Conservation (phyloP, 768 basidiomycete genomes). For the Russula lepida region DNA sequence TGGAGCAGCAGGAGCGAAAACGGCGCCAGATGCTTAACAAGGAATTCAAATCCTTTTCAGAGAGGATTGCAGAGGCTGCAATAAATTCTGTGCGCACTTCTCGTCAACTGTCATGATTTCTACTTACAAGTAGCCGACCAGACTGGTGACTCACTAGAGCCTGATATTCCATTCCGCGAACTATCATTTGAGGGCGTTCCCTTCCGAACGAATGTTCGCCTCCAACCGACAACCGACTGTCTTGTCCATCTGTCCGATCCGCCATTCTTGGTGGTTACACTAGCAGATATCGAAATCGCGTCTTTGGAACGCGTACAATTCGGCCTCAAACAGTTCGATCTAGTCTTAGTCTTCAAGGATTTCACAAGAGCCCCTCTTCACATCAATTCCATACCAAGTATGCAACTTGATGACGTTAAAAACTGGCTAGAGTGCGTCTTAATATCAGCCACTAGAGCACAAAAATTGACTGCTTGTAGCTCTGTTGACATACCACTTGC, state of each 20-base stretch:
- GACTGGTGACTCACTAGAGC: constrained; percentile 79
- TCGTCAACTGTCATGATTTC: background rate
- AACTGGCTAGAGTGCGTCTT: constrained; percentile 91
- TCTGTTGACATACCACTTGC: constrained; percentile 95
- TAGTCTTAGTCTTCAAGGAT: constrained; percentile 95
- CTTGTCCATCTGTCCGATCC: constrained; percentile 91
- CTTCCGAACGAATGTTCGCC: constrained; percentile 85
- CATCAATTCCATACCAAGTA: constrained; percentile 90
- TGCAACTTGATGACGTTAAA: constrained; percentile 93
- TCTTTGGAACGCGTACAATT: constrained; percentile 97
- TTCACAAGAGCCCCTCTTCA: constrained; percentile 88
- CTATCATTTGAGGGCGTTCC: constrained; percentile 96
- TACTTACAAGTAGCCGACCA: constrained; percentile 26
- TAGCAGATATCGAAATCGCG: constrained; percentile 92
- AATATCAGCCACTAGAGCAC: background rate
- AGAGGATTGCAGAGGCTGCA: constrained; percentile 82
- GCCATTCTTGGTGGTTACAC: constrained; percentile 92
- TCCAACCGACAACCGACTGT: constrained; percentile 96
- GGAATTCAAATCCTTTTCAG: constrained; percentile 89
- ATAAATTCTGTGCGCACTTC: constrained; percentile 53
- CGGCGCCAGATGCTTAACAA: constrained; percentile 84
- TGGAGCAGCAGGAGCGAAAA: constrained; percentile 94
- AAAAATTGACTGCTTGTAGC: constrained; percentile 34
- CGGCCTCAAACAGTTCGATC: constrained; percentile 91
- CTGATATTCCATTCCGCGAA: constrained; percentile 96